Evolutionary conservation across 73 alveolate species (phyloP).

Genomic region (Paramecium pentaurelia): DNA sequence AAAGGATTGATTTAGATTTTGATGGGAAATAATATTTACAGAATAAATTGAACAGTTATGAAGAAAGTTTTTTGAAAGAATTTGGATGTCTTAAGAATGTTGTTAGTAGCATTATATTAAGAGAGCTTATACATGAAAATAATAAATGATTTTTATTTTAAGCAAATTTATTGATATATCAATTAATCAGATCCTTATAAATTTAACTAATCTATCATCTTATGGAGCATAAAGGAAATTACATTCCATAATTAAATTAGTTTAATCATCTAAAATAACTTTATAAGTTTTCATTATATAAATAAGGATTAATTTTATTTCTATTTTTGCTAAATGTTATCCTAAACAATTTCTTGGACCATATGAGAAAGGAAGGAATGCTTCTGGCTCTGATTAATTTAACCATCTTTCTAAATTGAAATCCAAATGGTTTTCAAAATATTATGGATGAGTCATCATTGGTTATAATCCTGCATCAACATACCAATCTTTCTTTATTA

Average conservation of each 20-base stretch:
- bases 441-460: slow-evolving; percentile 40
- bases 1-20: not conserved
- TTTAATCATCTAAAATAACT: not conserved
- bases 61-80: slow-evolving; percentile 16
- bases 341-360: slow-evolving; percentile 56
- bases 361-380: slow-evolving; percentile 39
- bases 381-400: not conserved
- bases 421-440: not conserved
- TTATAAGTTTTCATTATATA: not conserved
- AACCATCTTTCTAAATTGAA: slow-evolving; percentile 40
- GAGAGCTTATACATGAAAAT: not conserved
- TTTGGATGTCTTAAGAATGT: not conserved
- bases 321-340: slow-evolving; percentile 44
- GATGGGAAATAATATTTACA: not conserved
- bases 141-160: not conserved
- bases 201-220: slow-evolving; percentile 41
- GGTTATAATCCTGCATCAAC: slow-evolving; percentile 11
- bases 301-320: slow-evolving; percentile 33
- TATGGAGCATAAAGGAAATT: not conserved
- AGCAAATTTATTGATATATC: not conserved
- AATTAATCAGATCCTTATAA: not conserved
- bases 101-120: not conserved
- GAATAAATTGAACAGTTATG: slow-evolving; percentile 48
- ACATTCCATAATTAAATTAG: not conserved
- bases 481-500: not conserved